phyloP scores from a whole-genome alignment of 306 rosid genomes.

The Sophora flavescens region DNA sequence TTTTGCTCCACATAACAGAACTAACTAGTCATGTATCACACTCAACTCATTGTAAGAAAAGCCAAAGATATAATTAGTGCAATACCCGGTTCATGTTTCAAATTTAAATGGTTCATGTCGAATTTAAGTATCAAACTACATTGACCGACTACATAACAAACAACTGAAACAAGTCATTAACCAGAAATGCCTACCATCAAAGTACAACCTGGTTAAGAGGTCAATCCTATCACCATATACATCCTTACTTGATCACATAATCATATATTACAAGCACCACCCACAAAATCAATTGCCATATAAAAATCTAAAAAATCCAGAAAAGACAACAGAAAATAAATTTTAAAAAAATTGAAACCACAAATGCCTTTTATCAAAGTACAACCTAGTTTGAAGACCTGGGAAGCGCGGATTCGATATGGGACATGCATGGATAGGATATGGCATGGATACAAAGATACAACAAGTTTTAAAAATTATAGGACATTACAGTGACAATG shows the following conservation, averaged over 20 bases:
- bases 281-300: background rate
- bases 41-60: constrained; percentile 22
- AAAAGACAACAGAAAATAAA: background rate
- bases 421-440: no score
- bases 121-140: constrained; percentile 32
- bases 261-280: constrained; percentile 16
- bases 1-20: constrained; percentile 32
- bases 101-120: constrained; percentile 23
- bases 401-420: no score
- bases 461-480: no score
- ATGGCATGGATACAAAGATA: no score
- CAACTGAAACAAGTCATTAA: constrained; percentile 7
- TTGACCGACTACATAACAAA: constrained; percentile 35
- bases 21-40: constrained; percentile 12
- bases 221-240: background rate
- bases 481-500: no score
- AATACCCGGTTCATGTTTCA: background rate
- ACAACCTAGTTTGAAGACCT: constrained; percentile 8
- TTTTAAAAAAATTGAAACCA: constrained; percentile 5
- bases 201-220: constrained; percentile 23
- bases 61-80: constrained; percentile 6
- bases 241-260: constrained; percentile 9
- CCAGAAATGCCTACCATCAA: background rate
- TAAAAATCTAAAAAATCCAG: background rate
- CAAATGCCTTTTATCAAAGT: constrained; percentile 13